Base-by-base conservation (phyloP, 2,329 filamentous ascomycete genomes). In the Stemphylium beticola region DNA sequence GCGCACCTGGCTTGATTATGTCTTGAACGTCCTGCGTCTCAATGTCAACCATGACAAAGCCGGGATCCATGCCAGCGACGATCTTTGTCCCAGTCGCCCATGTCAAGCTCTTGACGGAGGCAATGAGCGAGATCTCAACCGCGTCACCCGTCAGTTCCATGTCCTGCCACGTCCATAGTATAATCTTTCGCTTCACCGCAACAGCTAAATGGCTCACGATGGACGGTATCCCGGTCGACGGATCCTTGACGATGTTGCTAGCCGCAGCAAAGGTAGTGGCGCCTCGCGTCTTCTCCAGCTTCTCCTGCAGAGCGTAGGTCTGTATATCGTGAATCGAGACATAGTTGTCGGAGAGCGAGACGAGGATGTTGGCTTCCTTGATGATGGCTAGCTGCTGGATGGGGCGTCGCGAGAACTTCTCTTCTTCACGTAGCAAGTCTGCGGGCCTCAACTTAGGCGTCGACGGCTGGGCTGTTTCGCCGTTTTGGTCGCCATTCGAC, bases 121-220 rank as follows among this genome's bases (percentile, higher is more conserved):
- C 93, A 31, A 91, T 82, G 39, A 98, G 82, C 1, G 87, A 85
- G 33, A 97, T 85, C 77, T 98, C 95, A 24, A 81, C 80, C 0
- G 88, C 86, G 31, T 95, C 87, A 3, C 85, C 81, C 42, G 84
- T 84, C 37, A 97, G 82, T 78, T 98, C 95, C 80, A 92, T 95
- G 73, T 96, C 93, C 67, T 95, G 90, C 95, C 96, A 99, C 68
- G 88, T 91, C 93, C 95, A 99, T 50, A 97, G 78, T 57, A 98
- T 75, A 47, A 99, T 82, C 67, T 91, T 90, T 69, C 95, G 83
- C 82, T 98, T 98, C 31, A 97, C 91, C 4, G 92, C 92, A 10
- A 99, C 93, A 6, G 92, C 95, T 46, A 99, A 80, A 33, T 92
- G 84, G 50, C 92, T 96, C 61, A 98, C 93, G 51, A 99, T 96